phyloP scores from a whole-genome alignment of 768 basidiomycete species.

The Boletus tylopilopsis region DNA sequence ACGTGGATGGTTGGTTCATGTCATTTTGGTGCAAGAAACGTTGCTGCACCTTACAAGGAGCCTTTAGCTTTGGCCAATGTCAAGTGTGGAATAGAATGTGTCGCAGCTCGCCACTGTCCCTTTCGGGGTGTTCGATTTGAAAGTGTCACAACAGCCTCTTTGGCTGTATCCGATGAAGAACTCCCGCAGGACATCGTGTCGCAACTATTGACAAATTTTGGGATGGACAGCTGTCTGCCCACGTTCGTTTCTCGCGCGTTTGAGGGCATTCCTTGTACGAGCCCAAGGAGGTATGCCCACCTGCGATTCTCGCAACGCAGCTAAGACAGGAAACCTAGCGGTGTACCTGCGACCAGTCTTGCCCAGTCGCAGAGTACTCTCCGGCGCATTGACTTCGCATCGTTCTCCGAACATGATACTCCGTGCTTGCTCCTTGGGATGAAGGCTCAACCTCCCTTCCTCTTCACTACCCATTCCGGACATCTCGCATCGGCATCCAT shows the following conservation, averaged over 20 bases:
- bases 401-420: slow-evolving; percentile 3
- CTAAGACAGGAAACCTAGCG: slow-evolving; percentile 10
- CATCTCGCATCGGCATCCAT: neutral
- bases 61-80: slow-evolving; percentile 1
- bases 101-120: slow-evolving; percentile 8
- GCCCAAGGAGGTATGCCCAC: slow-evolving; percentile 14
- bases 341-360: neutral
- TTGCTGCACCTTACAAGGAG: slow-evolving; percentile 6
- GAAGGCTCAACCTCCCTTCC: neutral
- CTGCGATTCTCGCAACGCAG: neutral
- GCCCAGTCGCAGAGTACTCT: neutral
- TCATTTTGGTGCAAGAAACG: neutral
- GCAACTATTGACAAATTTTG: slow-evolving; percentile 3
- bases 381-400: slow-evolving; percentile 11
- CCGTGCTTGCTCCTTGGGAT: slow-evolving; percentile 20
- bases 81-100: neutral
- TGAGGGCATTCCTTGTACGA: slow-evolving; percentile 12
- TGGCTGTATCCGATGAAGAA: neutral
- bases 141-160: neutral
- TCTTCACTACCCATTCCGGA: neutral
- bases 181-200: slow-evolving; percentile 13
- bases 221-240: neutral
- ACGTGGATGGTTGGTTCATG: slow-evolving; percentile 24
- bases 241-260: slow-evolving; percentile 15
- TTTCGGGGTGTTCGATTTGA: slow-evolving; percentile 18